Conservation (phyloP, 2,329 filamentous ascomycete genomes). For the Fusarium sambucinum region DNA sequence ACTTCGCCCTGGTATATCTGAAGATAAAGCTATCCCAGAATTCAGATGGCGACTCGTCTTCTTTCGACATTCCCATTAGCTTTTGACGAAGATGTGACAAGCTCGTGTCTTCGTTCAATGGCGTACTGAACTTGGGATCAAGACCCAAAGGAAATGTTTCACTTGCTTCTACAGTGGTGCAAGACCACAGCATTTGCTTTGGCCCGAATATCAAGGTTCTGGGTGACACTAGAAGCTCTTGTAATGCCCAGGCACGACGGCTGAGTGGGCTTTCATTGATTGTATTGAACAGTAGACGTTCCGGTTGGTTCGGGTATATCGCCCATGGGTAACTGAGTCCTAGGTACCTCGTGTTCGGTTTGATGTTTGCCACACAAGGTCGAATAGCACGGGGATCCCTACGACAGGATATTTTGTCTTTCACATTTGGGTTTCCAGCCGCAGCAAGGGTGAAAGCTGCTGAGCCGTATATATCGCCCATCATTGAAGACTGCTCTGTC, state of each 20-base stretch:
- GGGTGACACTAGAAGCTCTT: slow-evolving; percentile 2
- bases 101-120: neutral
- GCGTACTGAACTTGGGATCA: neutral
- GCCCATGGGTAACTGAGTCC: slow-evolving; percentile 10
- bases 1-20: neutral
- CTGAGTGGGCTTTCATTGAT: slow-evolving; percentile 9
- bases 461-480: slow-evolving; percentile 4
- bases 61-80: neutral
- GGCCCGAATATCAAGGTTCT: neutral
- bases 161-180: slow-evolving; percentile 5
- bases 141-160: slow-evolving; percentile 2
- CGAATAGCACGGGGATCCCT: neutral
- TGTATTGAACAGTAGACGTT: neutral
- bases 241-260: neutral
- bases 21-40: slow-evolving; percentile 11
- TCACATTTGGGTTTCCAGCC: neutral
- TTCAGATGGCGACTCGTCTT: neutral
- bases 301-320: slow-evolving; percentile 4
- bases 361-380: slow-evolving; percentile 3
- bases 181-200: slow-evolving; percentile 11
- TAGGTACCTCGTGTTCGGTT: neutral
- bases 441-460: neutral
- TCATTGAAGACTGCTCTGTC: neutral
- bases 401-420: neutral
- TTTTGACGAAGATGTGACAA: neutral